Evolutionary conservation across 2,329 filamentous ascomycete genomes (phyloP).

Genomic region (Nothopassalora personata): DNA sequence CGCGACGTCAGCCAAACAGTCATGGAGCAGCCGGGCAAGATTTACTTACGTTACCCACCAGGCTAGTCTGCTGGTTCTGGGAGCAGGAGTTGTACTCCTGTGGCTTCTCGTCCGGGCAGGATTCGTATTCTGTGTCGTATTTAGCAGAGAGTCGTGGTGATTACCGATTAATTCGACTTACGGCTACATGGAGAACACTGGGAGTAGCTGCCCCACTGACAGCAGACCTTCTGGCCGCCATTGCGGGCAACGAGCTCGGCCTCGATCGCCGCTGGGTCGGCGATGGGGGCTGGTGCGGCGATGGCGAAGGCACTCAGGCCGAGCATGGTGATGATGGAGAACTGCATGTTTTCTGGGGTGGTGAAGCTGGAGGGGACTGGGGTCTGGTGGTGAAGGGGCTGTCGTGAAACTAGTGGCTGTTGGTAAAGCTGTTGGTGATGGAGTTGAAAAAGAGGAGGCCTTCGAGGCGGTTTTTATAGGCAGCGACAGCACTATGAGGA

Average conservation of each 20-base stretch:
- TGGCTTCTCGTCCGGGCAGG: not conserved
- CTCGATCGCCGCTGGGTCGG: not conserved
- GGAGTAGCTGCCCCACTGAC: not conserved
- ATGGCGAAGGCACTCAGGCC: not conserved
- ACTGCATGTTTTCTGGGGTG: not conserved
- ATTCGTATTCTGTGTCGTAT: not conserved
- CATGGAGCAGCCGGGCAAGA: not conserved
- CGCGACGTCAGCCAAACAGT: not conserved
- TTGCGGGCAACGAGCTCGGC: not conserved
- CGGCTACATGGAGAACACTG: not conserved
- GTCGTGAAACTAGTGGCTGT: not conserved
- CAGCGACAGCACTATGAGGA: no score
- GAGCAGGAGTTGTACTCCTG: not conserved
- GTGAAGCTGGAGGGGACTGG: not conserved
- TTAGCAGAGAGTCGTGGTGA: not conserved
- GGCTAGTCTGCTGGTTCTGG: not conserved
- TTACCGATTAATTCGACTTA: not conserved
- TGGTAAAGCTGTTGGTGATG: not conserved
- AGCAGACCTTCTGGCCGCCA: not conserved
- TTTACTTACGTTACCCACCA: not conserved
- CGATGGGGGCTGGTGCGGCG: not conserved
- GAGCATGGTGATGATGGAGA: slow-evolving; percentile 1
- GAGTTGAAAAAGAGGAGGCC: not conserved
- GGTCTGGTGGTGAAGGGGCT: not conserved
- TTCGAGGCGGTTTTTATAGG: not conserved